Evolutionary conservation across 768 basidiomycete species (phyloP), one percentile per base, ranked within the genome.

Genomic region (Lanmaoa pseudosensibilis): DNA sequence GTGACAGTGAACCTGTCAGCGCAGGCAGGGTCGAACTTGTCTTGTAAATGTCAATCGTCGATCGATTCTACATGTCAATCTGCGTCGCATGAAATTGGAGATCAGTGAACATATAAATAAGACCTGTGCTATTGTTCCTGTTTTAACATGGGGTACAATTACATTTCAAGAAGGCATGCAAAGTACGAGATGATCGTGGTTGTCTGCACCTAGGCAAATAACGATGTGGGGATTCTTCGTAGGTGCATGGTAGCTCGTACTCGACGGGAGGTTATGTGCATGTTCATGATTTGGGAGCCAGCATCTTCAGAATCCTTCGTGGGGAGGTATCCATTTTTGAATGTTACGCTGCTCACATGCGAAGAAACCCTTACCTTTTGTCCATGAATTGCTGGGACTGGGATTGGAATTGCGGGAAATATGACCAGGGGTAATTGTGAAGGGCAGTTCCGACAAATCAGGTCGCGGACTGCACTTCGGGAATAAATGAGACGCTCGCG

Each of bases 401-500:
- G 12, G 11, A 37, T 39, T 30, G 58, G n/a, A 13, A 19, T 30
- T 13, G n/a, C 37, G 3, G 65, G 58, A 50, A 66, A 66, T 41
- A 12, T 45, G 15, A 57, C 21, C 2, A 27, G 52, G n/a, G 46
- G 51, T 21, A 19, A 21, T 40, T 33, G 50, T 15, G 37, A 39
- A 38, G 52, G 45, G 19, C 51, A 53, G 45, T 52, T 62, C 18
- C 50, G 60, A 46, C 39, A 32, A 54, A 66, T 57, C 43, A 66
- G 23, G 46, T 53, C 50, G 30, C 52, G 56, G 39, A 58, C 50
- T 37, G 36, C 45, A 21, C 38, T 50, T 41, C 46, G 56, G 16
- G 65, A 66, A 34, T 56, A 25, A 11, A 56, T 15, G 43, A 56
- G 30, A 33, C 65, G 62, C 15, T 64, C 53, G 43, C 41, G 57